Percentiles rank a stretch among this genome's conserved stretches.
phyloP scores from a whole-genome alignment of 768 basidiomycete genomes.

The Dentipellis fragilis region DNA sequence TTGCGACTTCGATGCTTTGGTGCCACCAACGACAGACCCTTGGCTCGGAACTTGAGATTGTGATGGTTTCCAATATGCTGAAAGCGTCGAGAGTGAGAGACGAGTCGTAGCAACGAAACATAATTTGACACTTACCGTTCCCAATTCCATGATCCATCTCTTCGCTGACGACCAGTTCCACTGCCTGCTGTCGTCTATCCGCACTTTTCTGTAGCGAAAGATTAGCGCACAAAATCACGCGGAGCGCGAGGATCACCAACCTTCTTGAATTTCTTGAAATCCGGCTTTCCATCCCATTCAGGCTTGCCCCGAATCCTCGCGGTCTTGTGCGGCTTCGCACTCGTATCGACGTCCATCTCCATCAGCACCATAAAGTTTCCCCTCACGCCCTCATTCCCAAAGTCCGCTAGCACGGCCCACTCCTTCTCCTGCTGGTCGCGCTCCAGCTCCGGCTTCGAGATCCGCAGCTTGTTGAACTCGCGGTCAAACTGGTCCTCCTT shows the following conservation, averaged over 20 bases:
- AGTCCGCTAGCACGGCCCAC: constrained; percentile 51
- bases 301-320: neutral
- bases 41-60: neutral
- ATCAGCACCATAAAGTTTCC: constrained; percentile 73
- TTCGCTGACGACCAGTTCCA: constrained; percentile 44
- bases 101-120: neutral
- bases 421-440: constrained; percentile 35
- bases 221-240: neutral
- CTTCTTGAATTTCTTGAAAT: constrained; percentile 72
- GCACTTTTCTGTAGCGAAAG: constrained; percentile 17
- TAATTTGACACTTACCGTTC: constrained; percentile 26
- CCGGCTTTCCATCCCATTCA: constrained; percentile 36
- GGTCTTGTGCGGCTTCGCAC: constrained; percentile 1
- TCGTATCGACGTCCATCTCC: constrained; percentile 39
- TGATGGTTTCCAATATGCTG: constrained; percentile 1
- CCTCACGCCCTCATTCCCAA: constrained; percentile 48
- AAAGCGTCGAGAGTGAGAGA: neutral
- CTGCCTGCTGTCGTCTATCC: constrained; percentile 18
- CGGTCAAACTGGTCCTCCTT: constrained; percentile 63
- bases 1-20: neutral
- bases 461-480: constrained; percentile 65
- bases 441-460: constrained; percentile 46
- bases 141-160: constrained; percentile 49
- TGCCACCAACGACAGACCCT: neutral
- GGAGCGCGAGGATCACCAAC: constrained; percentile 20